phyloP scores from a whole-genome alignment of 2,329 filamentous ascomycete genomes.

The Dactylonectria estremocensis region DNA sequence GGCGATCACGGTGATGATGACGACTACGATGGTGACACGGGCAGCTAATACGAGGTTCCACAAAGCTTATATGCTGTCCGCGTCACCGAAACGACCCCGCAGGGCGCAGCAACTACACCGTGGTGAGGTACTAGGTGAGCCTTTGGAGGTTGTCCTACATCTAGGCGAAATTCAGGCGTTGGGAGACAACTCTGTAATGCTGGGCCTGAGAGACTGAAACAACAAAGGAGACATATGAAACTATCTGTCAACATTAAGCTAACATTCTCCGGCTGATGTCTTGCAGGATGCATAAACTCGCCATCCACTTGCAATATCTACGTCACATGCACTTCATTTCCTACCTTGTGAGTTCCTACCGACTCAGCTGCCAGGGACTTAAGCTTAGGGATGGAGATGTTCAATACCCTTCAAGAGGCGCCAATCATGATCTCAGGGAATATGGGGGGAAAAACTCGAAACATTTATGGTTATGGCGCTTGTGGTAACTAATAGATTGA shows the following conservation, averaged over 20 bases:
- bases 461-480: too few species aligned
- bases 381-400: too few species aligned
- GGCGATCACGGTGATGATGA: not conserved
- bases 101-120: conserved; percentile 13
- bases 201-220: not conserved
- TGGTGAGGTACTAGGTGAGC: conserved; percentile 18
- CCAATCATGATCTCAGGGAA: too few species aligned
- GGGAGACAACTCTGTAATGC: not conserved
- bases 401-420: too few species aligned
- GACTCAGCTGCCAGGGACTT: too few species aligned
- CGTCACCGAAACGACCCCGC: conserved; percentile 27
- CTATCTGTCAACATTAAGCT: not conserved
- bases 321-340: too few species aligned
- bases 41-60: conserved; percentile 28
- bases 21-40: not conserved
- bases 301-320: conserved; percentile 63
- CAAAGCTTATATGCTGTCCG: conserved; percentile 19
- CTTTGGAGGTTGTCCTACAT: not conserved
- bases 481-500: too few species aligned
- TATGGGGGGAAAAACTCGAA: too few species aligned
- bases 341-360: too few species aligned
- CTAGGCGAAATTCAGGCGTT: not conserved
- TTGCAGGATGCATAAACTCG: conserved; percentile 62
- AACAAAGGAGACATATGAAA: not conserved
- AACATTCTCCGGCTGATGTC: conserved; percentile 58